Conservation (phyloP, 2,329 filamentous ascomycete species). For the Colletotrichum chlorophyti region DNA sequence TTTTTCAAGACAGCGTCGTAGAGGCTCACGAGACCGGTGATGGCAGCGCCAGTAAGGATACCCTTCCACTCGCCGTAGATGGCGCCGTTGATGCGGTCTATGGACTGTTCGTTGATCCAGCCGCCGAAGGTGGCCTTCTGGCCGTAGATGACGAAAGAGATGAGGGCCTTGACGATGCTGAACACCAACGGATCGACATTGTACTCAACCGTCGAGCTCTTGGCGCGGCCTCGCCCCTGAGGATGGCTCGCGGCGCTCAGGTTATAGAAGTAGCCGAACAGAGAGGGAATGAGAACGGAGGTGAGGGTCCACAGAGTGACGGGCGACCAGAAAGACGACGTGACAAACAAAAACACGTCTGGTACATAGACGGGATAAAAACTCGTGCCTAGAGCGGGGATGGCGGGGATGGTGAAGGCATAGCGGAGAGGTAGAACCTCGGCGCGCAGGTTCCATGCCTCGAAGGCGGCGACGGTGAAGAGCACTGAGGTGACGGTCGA, state of each 20-base stretch:
- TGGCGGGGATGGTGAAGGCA: slow-evolving; percentile 74
- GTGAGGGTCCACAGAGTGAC: slow-evolving; percentile 79
- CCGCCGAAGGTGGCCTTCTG: slow-evolving; percentile 70
- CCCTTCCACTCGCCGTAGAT: slow-evolving; percentile 77
- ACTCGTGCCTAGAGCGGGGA: slow-evolving; percentile 60
- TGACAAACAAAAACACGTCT: slow-evolving; percentile 81
- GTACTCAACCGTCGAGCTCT: slow-evolving; percentile 51
- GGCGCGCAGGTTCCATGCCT: slow-evolving; percentile 72
- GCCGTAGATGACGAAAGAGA: slow-evolving; percentile 82
- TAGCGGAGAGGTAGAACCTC: slow-evolving; percentile 76
- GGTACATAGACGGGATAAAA: slow-evolving; percentile 73
- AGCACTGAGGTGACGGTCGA: slow-evolving; percentile 78
- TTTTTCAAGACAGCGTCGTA: slow-evolving; percentile 82
- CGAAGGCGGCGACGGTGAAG: slow-evolving; percentile 70
- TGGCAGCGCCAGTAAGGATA: slow-evolving; percentile 70
- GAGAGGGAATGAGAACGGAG: slow-evolving; percentile 71
- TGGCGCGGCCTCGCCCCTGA: slow-evolving; percentile 48
- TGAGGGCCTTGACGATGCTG: slow-evolving; percentile 84
- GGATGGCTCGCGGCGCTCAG: slow-evolving; percentile 63
- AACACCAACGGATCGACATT: slow-evolving; percentile 86
- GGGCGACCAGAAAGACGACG: slow-evolving; percentile 83
- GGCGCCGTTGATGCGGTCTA: slow-evolving; percentile 68
- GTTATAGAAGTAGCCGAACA: slow-evolving; percentile 91
- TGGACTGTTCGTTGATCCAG: slow-evolving; percentile 64
- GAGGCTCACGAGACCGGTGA: slow-evolving; percentile 73